Conservation (phyloP, 768 basidiomycete species). For the Tricholoma saponaceum region DNA sequence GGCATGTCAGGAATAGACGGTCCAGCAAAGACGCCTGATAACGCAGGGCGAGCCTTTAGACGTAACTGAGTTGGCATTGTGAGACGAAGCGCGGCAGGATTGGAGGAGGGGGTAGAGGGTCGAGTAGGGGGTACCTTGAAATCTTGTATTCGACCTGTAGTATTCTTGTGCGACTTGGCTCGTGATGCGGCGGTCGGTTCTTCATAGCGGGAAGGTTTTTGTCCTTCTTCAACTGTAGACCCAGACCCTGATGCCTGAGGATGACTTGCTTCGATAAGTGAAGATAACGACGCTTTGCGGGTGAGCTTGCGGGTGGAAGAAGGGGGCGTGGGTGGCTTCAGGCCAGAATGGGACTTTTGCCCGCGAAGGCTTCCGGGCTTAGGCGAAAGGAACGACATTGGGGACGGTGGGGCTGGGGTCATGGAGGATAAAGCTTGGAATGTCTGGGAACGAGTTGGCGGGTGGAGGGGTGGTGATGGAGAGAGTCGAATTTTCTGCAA, state of each 20-base stretch:
- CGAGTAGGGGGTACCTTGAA: constrained; percentile 72
- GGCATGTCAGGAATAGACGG: constrained; percentile 29
- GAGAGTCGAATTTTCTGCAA: constrained; percentile 64
- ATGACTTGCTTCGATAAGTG: constrained; percentile 58
- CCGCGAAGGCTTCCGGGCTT: constrained; percentile 76
- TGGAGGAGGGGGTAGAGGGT: constrained; percentile 76
- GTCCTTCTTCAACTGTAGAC: constrained; percentile 29
- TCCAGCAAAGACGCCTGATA: constrained; percentile 69
- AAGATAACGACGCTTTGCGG: constrained; percentile 78
- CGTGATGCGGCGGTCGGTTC: constrained; percentile 79
- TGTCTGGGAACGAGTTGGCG: constrained; percentile 54
- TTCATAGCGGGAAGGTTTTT: constrained; percentile 59
- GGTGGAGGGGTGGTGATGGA: constrained; percentile 63
- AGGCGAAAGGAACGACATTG: constrained; percentile 55
- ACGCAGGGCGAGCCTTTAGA: constrained; percentile 66
- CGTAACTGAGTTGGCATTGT: constrained; percentile 86
- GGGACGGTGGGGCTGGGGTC: constrained; percentile 43
- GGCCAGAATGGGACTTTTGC: constrained; percentile 80
- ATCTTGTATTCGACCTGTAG: constrained; percentile 63
- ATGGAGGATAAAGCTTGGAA: constrained; percentile 54
- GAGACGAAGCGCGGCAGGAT: constrained; percentile 70
- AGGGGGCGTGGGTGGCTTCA: constrained; percentile 75
- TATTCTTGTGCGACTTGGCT: constrained; percentile 66
- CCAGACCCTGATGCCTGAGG: constrained; percentile 56
- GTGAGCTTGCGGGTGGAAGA: constrained; percentile 55